phyloP scores from a whole-genome alignment of 2,329 filamentous ascomycete species.

The Beauveria pseudobassiana region DNA sequence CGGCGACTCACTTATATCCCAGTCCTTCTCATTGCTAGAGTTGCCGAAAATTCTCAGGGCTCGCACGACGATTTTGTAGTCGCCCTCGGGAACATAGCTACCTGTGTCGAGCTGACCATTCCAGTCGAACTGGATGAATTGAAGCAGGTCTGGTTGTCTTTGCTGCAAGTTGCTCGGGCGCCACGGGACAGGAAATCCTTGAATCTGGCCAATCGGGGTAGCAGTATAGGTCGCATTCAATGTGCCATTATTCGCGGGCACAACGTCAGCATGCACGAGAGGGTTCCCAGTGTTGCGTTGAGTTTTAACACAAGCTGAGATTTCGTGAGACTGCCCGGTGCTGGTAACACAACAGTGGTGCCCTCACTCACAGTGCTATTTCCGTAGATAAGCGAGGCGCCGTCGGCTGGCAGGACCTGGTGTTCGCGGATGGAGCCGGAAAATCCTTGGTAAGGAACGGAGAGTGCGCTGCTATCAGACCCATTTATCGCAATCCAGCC shows the following conservation, averaged over 20 bases:
- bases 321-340: not conserved
- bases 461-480: conserved; percentile 29
- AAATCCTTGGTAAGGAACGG: conserved; percentile 35
- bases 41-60: conserved; percentile 46
- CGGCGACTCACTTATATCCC: conserved; percentile 35
- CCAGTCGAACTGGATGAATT: conserved; percentile 26
- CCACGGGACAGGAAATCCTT: conserved; percentile 32
- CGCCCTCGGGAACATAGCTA: conserved; percentile 38
- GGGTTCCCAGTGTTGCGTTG: conserved; percentile 37
- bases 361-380: conserved; percentile 17
- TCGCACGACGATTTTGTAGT: conserved; percentile 41
- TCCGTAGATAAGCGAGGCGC: conserved; percentile 25
- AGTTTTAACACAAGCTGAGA: conserved; percentile 30
- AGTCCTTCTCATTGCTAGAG: conserved; percentile 33
- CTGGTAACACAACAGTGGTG: conserved; percentile 26
- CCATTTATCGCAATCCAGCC: conserved; percentile 35
- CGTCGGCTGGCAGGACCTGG: conserved; percentile 20
- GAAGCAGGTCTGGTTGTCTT: not conserved
- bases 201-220: conserved; percentile 33
- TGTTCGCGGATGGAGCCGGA: conserved; percentile 26
- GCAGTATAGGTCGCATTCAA: conserved; percentile 17
- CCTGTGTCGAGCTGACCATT: conserved; percentile 41
- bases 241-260: conserved; percentile 26
- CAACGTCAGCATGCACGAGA: conserved; percentile 35
- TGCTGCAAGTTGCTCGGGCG: conserved; percentile 17